phyloP scores from a whole-genome alignment of 2,329 filamentous ascomycete species.

The Fusarium sp. region DNA sequence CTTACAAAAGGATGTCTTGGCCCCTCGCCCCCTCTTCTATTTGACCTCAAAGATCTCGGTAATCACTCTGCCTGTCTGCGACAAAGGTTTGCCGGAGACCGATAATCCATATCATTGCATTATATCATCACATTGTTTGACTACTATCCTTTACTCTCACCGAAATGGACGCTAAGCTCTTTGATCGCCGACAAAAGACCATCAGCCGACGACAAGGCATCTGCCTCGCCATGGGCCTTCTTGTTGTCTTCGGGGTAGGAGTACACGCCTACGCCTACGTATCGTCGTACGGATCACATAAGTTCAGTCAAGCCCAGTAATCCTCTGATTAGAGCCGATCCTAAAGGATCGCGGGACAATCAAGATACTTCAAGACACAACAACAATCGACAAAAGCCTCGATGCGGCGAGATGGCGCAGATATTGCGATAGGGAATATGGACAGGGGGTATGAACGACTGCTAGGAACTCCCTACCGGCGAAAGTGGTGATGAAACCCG shows the following conservation, averaged over 20 bases:
- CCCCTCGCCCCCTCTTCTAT: too few relatives aligned
- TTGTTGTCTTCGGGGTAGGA: slow-evolving; percentile 2
- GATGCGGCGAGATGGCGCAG: neutral
- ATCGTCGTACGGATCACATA: neutral
- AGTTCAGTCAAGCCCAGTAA: neutral
- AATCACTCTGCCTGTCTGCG: neutral
- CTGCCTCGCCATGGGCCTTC: neutral
- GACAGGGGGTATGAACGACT: neutral
- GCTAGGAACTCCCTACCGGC: too few relatives aligned
- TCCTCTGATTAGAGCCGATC: neutral
- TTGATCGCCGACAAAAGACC: neutral
- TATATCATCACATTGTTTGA: neutral
- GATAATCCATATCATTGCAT: neutral
- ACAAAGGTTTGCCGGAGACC: neutral
- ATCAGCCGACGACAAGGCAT: neutral
- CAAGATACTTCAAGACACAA: neutral
- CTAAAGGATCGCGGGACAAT: neutral
- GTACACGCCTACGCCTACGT: slow-evolving; percentile 9
- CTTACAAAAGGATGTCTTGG: slow-evolving; percentile 5
- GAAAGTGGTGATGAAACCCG: neutral
- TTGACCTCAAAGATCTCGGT: neutral
- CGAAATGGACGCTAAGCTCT: neutral
- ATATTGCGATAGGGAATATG: neutral
- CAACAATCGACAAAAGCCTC: neutral
- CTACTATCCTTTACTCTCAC: neutral